Evolutionary conservation across 2,329 filamentous ascomycete species (phyloP).

Genomic region (Clonostachys chloroleuca): DNA sequence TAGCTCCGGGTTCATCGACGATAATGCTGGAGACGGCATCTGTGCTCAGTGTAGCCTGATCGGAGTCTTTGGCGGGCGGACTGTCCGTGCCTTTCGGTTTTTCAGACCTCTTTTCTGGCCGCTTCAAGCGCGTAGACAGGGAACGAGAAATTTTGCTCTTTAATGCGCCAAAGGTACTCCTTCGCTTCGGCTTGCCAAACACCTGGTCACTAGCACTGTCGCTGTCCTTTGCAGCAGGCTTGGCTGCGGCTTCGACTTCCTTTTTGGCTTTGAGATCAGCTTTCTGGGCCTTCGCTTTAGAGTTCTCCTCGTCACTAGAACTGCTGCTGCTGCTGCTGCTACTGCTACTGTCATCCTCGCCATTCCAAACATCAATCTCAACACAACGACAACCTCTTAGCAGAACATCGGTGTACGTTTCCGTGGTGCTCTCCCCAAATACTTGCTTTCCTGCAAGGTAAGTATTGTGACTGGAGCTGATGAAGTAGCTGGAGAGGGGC

Average conservation of each 20-base stretch:
- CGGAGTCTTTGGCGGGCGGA: not conserved
- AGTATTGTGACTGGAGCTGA: conserved; percentile 93
- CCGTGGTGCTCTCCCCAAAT: conserved; percentile 79
- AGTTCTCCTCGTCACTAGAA: conserved; percentile 42
- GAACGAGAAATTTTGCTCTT: conserved; percentile 48
- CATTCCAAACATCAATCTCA: conserved; percentile 95
- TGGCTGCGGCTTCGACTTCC: conserved; percentile 8
- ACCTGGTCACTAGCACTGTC: not conserved
- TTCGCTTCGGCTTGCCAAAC: not conserved
- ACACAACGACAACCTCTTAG: conserved; percentile 85
- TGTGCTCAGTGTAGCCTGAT: not conserved
- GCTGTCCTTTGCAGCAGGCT: conserved; percentile 11
- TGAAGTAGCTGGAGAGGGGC: conserved; percentile 86
- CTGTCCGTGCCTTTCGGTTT: conserved; percentile 8
- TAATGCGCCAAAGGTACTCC: conserved; percentile 21
- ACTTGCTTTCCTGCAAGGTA: conserved; percentile 89
- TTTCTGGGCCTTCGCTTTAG: conserved; percentile 41
- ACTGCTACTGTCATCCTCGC: conserved; percentile 65
- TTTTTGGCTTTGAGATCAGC: conserved; percentile 57
- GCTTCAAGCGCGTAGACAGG: conserved; percentile 38
- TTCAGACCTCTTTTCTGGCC: conserved; percentile 35
- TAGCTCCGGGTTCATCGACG: not conserved
- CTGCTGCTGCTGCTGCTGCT: conserved; percentile 30
- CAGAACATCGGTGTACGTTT: conserved; percentile 81
- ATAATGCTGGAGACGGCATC: not conserved